These are phyloP conservation scores for Sonneratia caseolaris DNA, from an alignment of 345 rosid species.

Conservation along the genomic window DNA sequence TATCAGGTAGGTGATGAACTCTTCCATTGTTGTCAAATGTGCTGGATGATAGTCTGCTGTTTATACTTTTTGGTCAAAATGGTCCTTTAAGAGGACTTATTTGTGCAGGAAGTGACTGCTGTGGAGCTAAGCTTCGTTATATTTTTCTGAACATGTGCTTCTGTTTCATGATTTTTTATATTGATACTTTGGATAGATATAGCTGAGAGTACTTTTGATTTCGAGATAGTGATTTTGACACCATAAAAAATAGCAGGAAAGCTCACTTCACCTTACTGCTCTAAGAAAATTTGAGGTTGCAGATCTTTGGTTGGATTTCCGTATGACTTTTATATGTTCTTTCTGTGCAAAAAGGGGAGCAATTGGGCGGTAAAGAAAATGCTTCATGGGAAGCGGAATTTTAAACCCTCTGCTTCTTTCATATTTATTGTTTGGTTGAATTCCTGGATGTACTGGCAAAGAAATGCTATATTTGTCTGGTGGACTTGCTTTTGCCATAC, in stretches of 20 bases:
- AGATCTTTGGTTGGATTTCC: background rate
- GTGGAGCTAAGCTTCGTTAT: background rate
- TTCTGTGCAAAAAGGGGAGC: background rate
- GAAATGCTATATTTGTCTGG: background rate
- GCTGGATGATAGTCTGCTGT: background rate
- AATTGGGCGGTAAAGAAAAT: background rate
- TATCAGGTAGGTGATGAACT: constrained; percentile 43
- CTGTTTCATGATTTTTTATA: too few relatives aligned
- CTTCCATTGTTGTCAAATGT: background rate
- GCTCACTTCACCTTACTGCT: background rate
- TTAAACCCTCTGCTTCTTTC: background rate
- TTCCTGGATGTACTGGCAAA: background rate
- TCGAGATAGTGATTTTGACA: background rate
- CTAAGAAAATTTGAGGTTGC: background rate
- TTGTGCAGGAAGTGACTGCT: background rate
- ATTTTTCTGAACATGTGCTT: too few relatives aligned
- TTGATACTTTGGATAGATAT: background rate
- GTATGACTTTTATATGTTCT: background rate
- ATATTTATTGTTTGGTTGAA: background rate
- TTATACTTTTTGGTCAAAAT: background rate
- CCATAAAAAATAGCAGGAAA: background rate
- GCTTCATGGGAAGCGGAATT: background rate
- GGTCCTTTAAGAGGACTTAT: background rate
- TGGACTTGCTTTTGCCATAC: background rate
- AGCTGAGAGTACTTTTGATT: background rate